Evolutionary conservation across 139 green algal species (phyloP).

Genomic region (Astrephomene gubernaculifera): DNA sequence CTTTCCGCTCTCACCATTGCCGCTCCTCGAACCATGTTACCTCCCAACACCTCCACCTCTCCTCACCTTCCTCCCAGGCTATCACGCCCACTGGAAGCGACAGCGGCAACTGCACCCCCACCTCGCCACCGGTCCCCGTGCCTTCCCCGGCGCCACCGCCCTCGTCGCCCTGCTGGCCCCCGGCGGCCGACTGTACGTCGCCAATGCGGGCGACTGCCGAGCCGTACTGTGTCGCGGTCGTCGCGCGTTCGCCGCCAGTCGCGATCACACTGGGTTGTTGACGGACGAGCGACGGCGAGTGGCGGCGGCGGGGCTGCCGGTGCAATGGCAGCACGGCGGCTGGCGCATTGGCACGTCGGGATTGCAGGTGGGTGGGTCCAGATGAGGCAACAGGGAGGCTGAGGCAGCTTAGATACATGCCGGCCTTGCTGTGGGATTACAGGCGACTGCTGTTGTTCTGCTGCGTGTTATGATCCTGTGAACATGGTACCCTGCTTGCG

Average conservation of each 20-base stretch:
- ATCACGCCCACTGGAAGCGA: slow-evolving; percentile 54
- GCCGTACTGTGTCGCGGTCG: slow-evolving; percentile 80
- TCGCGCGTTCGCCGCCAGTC: slow-evolving; percentile 71
- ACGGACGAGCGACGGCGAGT: slow-evolving; percentile 82
- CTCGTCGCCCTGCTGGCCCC: slow-evolving; percentile 65
- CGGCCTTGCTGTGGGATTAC: too few relatives aligned
- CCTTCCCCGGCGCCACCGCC: slow-evolving; percentile 83
- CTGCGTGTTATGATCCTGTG: too few relatives aligned
- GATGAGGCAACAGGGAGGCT: too few relatives aligned
- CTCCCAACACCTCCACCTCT: background rate
- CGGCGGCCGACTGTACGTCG: slow-evolving; percentile 68
- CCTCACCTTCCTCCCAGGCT: slow-evolving; percentile 27
- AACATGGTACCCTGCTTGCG: too few relatives aligned
- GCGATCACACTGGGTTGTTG: slow-evolving; percentile 85
- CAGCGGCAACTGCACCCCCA: background rate
- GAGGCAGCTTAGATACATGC: too few relatives aligned
- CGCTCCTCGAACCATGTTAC: too few relatives aligned
- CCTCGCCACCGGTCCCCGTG: background rate
- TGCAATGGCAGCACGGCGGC: slow-evolving; percentile 61
- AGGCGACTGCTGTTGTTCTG: too few relatives aligned
- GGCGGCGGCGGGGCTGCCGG: slow-evolving; percentile 60
- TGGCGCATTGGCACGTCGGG: slow-evolving; percentile 83
- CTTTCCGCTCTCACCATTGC: background rate
- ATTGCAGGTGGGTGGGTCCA: slow-evolving; percentile 75
- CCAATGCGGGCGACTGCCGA: slow-evolving; percentile 92